A percentile compares a stretch with the other conserved stretches of the same genome.
phyloP scores from a whole-genome alignment of 1,284 basidiomycete genomes.

The Ganoderma multipileum region DNA sequence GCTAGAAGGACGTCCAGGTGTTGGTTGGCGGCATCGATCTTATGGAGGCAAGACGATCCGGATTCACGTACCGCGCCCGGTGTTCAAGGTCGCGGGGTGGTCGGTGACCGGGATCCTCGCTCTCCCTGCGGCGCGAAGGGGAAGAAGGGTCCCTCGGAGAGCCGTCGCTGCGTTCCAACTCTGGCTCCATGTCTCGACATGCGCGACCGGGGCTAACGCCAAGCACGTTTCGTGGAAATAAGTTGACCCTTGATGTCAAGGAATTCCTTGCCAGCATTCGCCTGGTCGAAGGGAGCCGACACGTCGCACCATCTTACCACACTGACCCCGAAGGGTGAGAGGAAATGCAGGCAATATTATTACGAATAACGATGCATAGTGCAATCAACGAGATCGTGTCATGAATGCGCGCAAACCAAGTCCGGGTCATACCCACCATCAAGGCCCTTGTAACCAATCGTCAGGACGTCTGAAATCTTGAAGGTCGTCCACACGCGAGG shows the following conservation, averaged over 20 bases:
- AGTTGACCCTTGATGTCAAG: neutral
- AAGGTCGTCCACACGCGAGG: neutral
- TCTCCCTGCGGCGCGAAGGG: neutral
- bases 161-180: constrained; percentile 2
- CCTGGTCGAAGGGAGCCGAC: neutral
- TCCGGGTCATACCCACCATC: neutral
- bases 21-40: neutral
- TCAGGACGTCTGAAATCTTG: neutral
- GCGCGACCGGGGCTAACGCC: neutral
- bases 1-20: neutral
- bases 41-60: constrained; percentile 5
- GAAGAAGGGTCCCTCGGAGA: neutral
- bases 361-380: constrained; percentile 10
- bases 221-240: neutral
- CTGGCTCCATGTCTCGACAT: neutral
- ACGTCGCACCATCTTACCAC: constrained; percentile 6
- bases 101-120: neutral
- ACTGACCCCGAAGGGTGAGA: constrained; percentile 27
- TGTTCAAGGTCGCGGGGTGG: constrained; percentile 2
- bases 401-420: neutral
- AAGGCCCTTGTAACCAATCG: neutral
- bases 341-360: constrained; percentile 19
- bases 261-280: neutral
- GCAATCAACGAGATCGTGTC: neutral
- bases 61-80: neutral